A percentile compares a stretch with the other conserved stretches of the same genome.
Evolutionary conservation across 305 asterid species (phyloP).

Genomic region (Fraxinus dipetala): DNA sequence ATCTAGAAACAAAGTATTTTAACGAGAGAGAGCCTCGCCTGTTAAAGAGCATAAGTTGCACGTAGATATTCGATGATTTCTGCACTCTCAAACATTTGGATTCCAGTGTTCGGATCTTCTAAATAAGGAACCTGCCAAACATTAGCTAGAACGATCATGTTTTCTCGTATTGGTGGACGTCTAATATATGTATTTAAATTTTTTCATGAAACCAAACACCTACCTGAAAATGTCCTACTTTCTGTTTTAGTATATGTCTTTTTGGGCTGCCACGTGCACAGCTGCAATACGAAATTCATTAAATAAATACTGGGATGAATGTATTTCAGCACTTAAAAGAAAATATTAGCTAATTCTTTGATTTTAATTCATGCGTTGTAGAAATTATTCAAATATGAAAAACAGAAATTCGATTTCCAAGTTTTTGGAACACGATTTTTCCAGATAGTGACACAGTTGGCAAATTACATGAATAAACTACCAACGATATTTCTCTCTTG

Average conservation of each 20-base stretch:
- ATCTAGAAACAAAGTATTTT: not conserved
- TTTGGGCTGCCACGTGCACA: slow-evolving; percentile 97
- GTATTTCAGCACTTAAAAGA: not conserved
- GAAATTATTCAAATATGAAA: not conserved
- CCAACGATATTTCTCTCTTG: not conserved
- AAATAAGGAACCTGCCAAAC: slow-evolving; percentile 73
- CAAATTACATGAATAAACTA: not conserved
- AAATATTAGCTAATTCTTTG: not conserved
- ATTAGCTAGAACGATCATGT: not conserved
- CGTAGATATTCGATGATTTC: slow-evolving; percentile 74
- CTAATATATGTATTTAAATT: not conserved
- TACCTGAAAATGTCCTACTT: slow-evolving; percentile 87
- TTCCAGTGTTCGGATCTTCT: slow-evolving; percentile 93
- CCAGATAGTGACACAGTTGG: not conserved
- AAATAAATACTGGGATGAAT: not conserved
- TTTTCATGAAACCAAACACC: not conserved
- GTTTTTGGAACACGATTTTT: not conserved
- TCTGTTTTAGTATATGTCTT: slow-evolving; percentile 56
- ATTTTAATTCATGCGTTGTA: not conserved
- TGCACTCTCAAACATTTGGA: slow-evolving; percentile 95
- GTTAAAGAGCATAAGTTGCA: slow-evolving; percentile 73
- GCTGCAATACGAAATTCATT: slow-evolving; percentile 37
- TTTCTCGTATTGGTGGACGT: not conserved
- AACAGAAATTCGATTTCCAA: not conserved
- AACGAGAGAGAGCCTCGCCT: not conserved